phyloP scores from a whole-genome alignment of 148 eudicot genomes.

The Rheum nobile region DNA sequence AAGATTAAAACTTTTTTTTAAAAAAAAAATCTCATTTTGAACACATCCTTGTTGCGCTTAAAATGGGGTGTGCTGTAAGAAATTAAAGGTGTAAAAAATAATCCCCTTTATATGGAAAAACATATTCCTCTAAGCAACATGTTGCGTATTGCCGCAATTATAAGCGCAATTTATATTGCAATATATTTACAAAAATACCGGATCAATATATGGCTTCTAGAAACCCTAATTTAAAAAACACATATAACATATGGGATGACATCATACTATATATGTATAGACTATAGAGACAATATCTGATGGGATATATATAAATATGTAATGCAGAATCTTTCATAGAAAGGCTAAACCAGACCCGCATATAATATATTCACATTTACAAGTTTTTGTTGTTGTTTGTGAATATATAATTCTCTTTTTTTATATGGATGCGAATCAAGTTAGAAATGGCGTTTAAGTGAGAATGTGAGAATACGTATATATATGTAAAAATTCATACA shows the following conservation, averaged over 20 bases:
- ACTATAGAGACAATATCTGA: neutral
- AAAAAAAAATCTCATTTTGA: no score
- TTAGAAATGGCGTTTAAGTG: no score
- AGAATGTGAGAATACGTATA: no score
- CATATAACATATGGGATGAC: neutral
- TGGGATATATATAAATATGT: neutral
- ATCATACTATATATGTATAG: neutral
- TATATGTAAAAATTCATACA: no score
- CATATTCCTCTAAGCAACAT: neutral
- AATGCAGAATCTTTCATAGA: neutral
- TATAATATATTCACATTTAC: neutral
- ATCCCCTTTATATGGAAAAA: neutral
- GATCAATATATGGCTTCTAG: neutral
- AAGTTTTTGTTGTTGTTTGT: neutral
- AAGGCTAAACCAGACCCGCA: neutral
- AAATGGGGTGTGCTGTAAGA: no score
- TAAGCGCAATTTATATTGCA: neutral
- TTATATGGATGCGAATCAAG: no score
- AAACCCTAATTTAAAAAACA: neutral
- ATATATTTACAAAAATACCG: no score
- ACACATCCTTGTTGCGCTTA: no score
- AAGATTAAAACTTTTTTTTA: no score
- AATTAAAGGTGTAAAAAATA: no score
- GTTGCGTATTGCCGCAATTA: neutral
- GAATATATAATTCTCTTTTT: no score